These are phyloP conservation scores for Collybia sp. DNA, from an alignment of 768 basidiomycete species.

Conservation along the genomic window DNA sequence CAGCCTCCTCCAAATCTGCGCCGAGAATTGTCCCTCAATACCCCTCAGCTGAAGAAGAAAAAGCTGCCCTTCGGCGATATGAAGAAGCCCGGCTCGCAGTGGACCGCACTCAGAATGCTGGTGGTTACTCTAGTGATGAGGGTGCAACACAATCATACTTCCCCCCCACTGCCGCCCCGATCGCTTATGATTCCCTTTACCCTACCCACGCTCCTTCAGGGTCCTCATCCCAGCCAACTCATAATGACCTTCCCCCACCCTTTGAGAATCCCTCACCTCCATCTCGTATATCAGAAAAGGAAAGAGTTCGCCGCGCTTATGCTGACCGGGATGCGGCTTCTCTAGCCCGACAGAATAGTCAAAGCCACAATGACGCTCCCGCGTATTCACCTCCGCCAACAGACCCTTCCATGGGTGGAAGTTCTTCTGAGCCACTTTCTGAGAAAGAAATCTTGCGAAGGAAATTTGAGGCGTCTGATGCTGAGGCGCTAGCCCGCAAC, in stretches of 20 bases:
- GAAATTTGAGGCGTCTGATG: neutral
- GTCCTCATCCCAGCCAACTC: slow-evolving; percentile 20
- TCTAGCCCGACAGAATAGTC: slow-evolving; percentile 17
- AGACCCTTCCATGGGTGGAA: neutral
- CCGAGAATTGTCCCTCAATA: slow-evolving; percentile 37
- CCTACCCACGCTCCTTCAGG: slow-evolving; percentile 27
- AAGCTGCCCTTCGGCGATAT: slow-evolving; percentile 63
- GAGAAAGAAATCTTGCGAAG: neutral
- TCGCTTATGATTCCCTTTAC: slow-evolving; percentile 61
- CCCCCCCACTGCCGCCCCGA: slow-evolving; percentile 30
- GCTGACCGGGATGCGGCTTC: slow-evolving; percentile 65
- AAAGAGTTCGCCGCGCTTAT: slow-evolving; percentile 55
- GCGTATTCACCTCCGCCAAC: neutral
- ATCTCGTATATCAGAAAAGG: slow-evolving; percentile 59
- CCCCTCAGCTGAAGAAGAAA: slow-evolving; percentile 68
- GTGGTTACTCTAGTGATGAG: slow-evolving; percentile 13
- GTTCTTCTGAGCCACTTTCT: neutral
- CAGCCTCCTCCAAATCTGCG: slow-evolving; percentile 8
- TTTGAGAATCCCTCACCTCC: slow-evolving; percentile 39
- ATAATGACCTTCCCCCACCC: slow-evolving; percentile 44
- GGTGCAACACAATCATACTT: slow-evolving; percentile 8
- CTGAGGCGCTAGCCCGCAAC: neutral
- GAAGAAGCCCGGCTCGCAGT: slow-evolving; percentile 71
- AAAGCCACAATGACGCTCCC: slow-evolving; percentile 7
- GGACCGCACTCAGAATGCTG: slow-evolving; percentile 45